Evolutionary conservation across 2,329 filamentous ascomycete species (phyloP), one percentile per base, ranked within the genome.

Genomic region (Ceratocystis colombiana): DNA sequence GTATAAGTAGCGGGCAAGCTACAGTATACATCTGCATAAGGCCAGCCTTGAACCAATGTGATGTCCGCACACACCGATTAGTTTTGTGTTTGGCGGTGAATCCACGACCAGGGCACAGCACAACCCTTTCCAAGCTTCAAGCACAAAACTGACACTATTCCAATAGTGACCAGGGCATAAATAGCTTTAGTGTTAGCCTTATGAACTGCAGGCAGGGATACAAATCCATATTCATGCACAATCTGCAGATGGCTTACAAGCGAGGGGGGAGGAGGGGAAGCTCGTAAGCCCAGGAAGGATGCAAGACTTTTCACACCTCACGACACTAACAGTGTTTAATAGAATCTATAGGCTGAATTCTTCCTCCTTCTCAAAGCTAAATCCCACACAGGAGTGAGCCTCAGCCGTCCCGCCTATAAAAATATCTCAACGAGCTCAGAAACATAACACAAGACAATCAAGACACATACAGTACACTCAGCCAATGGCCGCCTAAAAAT

Each of bases 121-220:
- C 37, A 41, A 12, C 37, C 10, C 37, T 41, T 41, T 41, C 3
- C 10, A 41, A 15, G 37, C 37, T 15, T 15, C 25, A 25, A 53
- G n/a, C 41, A 20, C 61, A 45, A 33, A 62, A 17, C 61, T 28
- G 22, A 22, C 33, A 46, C 25, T 15, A n/a, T 48, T 20, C 15
- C n/a, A 20, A 17, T 33, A 22, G 55, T 10, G 20, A 20, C 44
- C 61, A 63, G 61, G 61, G 61, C 61, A 48, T 63, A 63, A 63
- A 63, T 63, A 33, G 61, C 8, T 63, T 63, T 25, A 48, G 44
- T 48, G 61, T 12, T 30, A 46, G 61, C 61, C 61, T 63, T 63
- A 63, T 63, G 44, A 63, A 50, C 61, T 17, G 1, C 15, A 30
- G 5, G 5, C 55, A 59, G 22, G 55, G 55, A 59, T 59, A 3